phyloP scores from a whole-genome alignment of 305 asterid genomes.

The Striga hermonthica region DNA sequence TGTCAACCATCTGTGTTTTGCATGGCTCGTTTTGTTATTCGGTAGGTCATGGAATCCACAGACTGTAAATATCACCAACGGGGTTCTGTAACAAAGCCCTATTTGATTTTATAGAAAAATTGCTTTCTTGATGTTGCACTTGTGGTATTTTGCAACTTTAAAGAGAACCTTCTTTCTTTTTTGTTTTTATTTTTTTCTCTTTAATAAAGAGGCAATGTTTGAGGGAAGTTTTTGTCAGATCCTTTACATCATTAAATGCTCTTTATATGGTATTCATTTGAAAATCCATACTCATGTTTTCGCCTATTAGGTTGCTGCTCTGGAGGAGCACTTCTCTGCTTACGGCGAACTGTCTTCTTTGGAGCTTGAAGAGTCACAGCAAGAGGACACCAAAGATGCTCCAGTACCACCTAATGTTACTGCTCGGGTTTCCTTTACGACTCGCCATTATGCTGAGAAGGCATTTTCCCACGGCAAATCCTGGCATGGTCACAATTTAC shows the following conservation, averaged over 20 bases:
- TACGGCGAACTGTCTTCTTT: constrained; percentile 73
- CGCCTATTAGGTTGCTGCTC: constrained; percentile 54
- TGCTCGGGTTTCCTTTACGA: constrained; percentile 64
- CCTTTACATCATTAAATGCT: neutral
- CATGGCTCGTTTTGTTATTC: too few relatives aligned
- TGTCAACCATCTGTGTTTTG: too few relatives aligned
- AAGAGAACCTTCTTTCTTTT: neutral
- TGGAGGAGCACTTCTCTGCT: constrained; percentile 84
- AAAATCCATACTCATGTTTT: constrained; percentile 9
- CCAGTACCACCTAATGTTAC: constrained; percentile 43
- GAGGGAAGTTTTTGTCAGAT: neutral
- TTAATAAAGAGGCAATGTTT: neutral
- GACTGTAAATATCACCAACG: too few relatives aligned
- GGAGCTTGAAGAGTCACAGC: constrained; percentile 60
- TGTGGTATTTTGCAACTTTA: neutral
- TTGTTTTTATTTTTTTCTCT: neutral
- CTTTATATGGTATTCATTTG: neutral
- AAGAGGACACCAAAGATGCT: constrained; percentile 38
- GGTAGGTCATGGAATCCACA: too few relatives aligned
- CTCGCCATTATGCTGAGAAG: constrained; percentile 80
- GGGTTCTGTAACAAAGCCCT: too few relatives aligned
- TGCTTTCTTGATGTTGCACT: too few relatives aligned
- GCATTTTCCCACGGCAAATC: constrained; percentile 80
- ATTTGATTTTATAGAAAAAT: too few relatives aligned
- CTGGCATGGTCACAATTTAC: constrained; percentile 81